Conservation (phyloP, 106 monocot genomes). For the Platanthera zijinensis region DNA sequence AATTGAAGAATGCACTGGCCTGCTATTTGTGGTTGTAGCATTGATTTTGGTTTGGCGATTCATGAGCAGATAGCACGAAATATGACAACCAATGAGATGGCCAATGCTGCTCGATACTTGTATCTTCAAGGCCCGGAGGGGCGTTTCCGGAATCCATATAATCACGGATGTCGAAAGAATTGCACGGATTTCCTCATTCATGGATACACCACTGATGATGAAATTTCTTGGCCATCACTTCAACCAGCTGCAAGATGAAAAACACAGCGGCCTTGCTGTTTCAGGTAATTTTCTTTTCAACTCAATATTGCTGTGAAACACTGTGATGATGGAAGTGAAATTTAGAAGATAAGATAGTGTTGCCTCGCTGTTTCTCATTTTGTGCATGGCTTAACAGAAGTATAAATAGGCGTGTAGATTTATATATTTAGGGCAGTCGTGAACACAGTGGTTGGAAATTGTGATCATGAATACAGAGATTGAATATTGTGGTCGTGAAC, state of each 20-base stretch:
- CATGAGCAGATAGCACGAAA: constrained; percentile 71
- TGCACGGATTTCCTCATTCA: constrained; percentile 62
- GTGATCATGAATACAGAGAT: too few species aligned
- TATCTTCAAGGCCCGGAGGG: constrained; percentile 85
- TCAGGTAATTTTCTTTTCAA: background rate
- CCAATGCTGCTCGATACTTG: constrained; percentile 61
- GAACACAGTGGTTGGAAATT: too few species aligned
- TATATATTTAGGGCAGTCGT: too few species aligned
- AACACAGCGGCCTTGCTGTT: background rate
- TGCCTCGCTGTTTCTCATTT: too few species aligned
- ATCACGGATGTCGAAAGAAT: constrained; percentile 61
- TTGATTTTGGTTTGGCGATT: background rate
- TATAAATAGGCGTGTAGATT: too few species aligned
- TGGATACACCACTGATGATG: constrained; percentile 70
- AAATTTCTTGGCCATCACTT: constrained; percentile 59
- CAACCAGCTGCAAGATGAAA: constrained; percentile 32
- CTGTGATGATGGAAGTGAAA: too few species aligned
- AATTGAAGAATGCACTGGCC: background rate
- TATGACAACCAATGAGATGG: constrained; percentile 83
- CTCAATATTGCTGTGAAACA: too few species aligned
- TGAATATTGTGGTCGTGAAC: too few species aligned
- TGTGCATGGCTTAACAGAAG: too few species aligned
- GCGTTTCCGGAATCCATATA: constrained; percentile 72
- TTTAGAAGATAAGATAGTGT: too few species aligned
- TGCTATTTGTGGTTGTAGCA: background rate